Conservation (phyloP, 2,329 filamentous ascomycete genomes). For the Aureobasidium lini region DNA sequence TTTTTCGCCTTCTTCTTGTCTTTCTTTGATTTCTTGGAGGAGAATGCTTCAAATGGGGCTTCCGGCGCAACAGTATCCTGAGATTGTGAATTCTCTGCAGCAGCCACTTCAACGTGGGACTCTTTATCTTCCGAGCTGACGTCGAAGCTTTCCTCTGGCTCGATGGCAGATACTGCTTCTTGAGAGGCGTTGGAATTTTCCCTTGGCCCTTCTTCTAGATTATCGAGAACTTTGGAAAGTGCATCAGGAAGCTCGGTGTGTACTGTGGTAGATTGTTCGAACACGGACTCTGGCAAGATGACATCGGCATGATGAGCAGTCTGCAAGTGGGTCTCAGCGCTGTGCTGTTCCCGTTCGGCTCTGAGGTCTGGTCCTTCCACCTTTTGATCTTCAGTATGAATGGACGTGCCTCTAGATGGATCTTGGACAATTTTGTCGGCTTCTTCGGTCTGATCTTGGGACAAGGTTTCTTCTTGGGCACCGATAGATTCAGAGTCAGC, state of each 20-base stretch:
- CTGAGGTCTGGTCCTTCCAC: too few species aligned
- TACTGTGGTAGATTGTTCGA: not conserved
- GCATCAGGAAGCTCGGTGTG: not conserved
- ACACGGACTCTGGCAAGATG: too few species aligned
- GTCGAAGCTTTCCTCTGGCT: not conserved
- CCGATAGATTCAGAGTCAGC: not conserved
- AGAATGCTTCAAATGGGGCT: not conserved
- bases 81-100: not conserved
- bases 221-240: not conserved
- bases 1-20: constrained; percentile 22
- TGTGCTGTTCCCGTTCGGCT: too few species aligned
- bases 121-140: not conserved
- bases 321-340: too few species aligned
- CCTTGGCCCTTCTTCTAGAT: not conserved
- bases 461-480: too few species aligned
- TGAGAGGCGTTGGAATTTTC: not conserved
- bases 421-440: too few species aligned
- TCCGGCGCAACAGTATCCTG: not conserved
- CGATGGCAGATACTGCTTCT: not conserved
- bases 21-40: constrained; percentile 17
- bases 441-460: too few species aligned
- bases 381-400: too few species aligned
- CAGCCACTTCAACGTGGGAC: not conserved
- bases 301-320: too few species aligned
- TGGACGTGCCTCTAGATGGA: too few species aligned